Conservation (phyloP, 306 rosid genomes). For the Astragalus membranaceus region DNA sequence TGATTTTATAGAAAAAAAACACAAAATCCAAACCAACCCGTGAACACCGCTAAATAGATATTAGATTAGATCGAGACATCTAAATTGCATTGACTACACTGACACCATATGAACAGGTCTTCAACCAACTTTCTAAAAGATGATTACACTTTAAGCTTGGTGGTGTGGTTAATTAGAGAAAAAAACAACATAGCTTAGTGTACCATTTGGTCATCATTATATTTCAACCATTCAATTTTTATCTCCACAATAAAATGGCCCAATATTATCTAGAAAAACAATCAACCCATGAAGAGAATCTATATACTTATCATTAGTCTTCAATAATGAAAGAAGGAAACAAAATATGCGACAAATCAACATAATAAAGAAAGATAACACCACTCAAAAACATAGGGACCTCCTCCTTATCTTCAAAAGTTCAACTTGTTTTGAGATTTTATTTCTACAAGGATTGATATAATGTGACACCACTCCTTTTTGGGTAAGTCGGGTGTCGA, state of each 20-base stretch:
- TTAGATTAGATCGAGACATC: too few relatives aligned
- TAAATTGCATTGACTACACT: background rate
- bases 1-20: too few relatives aligned
- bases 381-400: background rate
- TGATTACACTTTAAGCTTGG: background rate
- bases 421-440: background rate
- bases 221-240: background rate
- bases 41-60: too few relatives aligned
- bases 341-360: constrained; percentile 1
- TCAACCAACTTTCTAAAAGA: constrained; percentile 10
- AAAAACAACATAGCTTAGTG: background rate
- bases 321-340: background rate
- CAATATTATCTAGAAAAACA: constrained; percentile 13
- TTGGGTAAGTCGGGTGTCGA: too few relatives aligned
- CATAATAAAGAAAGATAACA: background rate
- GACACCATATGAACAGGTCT: background rate
- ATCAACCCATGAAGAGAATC: constrained; percentile 13
- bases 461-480: constrained; percentile 16
- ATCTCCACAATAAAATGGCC: constrained; percentile 9
- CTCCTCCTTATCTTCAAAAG: background rate
- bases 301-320: constrained; percentile 20
- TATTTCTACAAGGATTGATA: background rate
- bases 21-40: too few relatives aligned
- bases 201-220: background rate
- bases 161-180: background rate